Evolutionary conservation across 305 asterid species (phyloP).

Genomic region (Withania somnifera): DNA sequence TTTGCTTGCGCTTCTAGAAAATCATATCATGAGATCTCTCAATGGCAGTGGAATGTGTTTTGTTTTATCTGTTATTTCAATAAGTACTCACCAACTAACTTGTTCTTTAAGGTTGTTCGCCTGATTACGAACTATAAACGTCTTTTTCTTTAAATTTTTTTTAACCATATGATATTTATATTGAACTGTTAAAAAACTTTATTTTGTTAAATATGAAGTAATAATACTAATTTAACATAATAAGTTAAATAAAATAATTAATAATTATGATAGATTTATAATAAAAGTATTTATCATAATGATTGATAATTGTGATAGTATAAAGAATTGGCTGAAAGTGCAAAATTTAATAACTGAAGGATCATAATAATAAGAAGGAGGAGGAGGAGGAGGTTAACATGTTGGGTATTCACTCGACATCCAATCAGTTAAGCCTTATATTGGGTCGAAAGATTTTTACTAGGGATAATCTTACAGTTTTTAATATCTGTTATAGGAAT

Average conservation of each 20-base stretch:
- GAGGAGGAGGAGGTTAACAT: too few relatives aligned
- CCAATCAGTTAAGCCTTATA: too few relatives aligned
- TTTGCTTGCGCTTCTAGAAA: background rate
- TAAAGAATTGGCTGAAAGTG: background rate
- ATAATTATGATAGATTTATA: background rate
- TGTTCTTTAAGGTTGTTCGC: background rate
- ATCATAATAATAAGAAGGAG: too few relatives aligned
- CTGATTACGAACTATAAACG: background rate
- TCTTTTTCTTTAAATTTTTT: background rate
- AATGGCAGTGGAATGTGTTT: background rate
- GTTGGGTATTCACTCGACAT: too few relatives aligned
- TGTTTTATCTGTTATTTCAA: background rate
- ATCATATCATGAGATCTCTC: background rate
- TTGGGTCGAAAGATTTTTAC: too few relatives aligned
- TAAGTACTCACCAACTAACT: background rate
- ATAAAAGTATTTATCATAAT: background rate
- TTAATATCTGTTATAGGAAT: too few relatives aligned
- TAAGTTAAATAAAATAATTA: background rate
- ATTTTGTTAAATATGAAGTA: background rate
- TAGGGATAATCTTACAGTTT: too few relatives aligned
- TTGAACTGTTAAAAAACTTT: background rate
- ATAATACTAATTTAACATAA: background rate
- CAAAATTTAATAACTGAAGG: background rate
- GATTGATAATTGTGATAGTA: background rate
- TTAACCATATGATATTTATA: background rate